phyloP scores from a whole-genome alignment of 2,329 filamentous ascomycete species.

The Talaromyces sp. region DNA sequence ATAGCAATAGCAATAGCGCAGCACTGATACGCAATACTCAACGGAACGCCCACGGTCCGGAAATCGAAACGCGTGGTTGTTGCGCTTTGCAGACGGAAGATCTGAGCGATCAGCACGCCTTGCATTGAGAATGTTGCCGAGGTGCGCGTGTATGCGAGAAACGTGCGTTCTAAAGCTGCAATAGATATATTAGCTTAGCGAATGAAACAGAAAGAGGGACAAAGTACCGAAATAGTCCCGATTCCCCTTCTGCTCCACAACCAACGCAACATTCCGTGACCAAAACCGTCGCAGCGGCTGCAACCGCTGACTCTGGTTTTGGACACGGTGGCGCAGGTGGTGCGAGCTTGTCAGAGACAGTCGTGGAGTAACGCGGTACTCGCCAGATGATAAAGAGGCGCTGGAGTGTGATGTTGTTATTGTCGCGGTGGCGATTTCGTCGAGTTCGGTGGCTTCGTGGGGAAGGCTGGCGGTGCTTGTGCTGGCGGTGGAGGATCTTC shows the following conservation, averaged over 20 bases:
- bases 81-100: constrained; percentile 50
- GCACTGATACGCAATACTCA: constrained; percentile 44
- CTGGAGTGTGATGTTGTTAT: constrained; percentile 10
- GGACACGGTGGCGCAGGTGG: constrained; percentile 4
- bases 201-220: not conserved
- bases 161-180: constrained; percentile 67
- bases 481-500: not conserved
- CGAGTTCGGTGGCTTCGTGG: constrained; percentile 11
- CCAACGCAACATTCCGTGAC: constrained; percentile 52
- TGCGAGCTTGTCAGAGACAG: constrained; percentile 14
- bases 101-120: constrained; percentile 60
- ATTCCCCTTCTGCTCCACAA: constrained; percentile 34
- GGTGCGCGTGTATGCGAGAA: constrained; percentile 66
- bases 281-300: constrained; percentile 71
- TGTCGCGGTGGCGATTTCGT: constrained; percentile 1
- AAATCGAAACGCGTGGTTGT: constrained; percentile 49
- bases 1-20: constrained; percentile 47
- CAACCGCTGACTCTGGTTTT: constrained; percentile 44
- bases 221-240: constrained; percentile 37
- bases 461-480: constrained; percentile 2
- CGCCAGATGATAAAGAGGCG: constrained; percentile 28
- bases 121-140: constrained; percentile 63
- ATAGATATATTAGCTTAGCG: not conserved
- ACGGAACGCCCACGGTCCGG: constrained; percentile 54
- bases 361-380: constrained; percentile 21